Evolutionary conservation across 2,329 filamentous ascomycete species (phyloP).

Genomic region (Arthrobotrys sinensis): DNA sequence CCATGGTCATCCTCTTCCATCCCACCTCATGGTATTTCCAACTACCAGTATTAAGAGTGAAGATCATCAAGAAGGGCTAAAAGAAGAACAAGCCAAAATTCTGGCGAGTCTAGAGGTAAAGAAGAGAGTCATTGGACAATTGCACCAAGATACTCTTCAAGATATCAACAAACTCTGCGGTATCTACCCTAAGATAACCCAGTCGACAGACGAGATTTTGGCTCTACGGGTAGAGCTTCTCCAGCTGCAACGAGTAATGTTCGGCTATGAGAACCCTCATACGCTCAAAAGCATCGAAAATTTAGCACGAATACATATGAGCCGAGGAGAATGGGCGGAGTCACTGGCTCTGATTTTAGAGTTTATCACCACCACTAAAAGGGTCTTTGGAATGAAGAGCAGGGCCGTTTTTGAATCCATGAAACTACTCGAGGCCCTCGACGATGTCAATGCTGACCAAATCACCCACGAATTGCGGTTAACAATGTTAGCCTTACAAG

Average conservation of each 20-base stretch:
- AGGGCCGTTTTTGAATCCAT: no score
- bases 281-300: slow-evolving; percentile 24
- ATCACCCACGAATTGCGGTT: no score
- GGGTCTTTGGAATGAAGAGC: no score
- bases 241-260: slow-evolving; percentile 6
- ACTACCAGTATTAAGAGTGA: no score
- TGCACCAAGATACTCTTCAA: slow-evolving; percentile 27
- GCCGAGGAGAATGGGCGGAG: background rate
- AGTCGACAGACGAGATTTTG: background rate
- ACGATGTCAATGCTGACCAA: no score
- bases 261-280: slow-evolving; percentile 14
- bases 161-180: slow-evolving; percentile 22
- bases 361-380: background rate
- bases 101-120: slow-evolving; percentile 12
- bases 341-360: background rate
- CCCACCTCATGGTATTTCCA: no score
- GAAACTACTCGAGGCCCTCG: no score
- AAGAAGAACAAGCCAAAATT: slow-evolving; percentile 11
- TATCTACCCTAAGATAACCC: background rate
- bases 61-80: background rate
- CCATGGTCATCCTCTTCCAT: no score
- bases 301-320: background rate
- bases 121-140: slow-evolving; percentile 11
- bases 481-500: no score
- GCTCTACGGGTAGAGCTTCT: background rate